Base-by-base conservation (phyloP, 2,329 filamentous ascomycete species). In the Cadophora sp. region DNA sequence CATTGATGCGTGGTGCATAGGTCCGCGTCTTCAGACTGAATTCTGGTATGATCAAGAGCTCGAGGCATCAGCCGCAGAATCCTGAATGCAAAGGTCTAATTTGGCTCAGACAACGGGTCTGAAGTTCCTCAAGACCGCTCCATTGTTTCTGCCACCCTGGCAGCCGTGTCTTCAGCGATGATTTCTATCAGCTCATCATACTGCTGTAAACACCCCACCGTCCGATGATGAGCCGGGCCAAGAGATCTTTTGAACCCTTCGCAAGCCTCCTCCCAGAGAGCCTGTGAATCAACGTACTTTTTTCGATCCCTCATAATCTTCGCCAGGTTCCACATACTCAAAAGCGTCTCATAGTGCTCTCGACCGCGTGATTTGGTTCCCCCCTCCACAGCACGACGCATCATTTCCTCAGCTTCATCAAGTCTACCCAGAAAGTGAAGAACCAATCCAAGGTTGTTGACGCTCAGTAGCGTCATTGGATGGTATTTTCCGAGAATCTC, bases 401-500 rank as follows among this genome's bases (percentile, higher is more conserved):
- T 61, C 40, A 66, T 51, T 11, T 37, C 12, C 46, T 51, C 64
- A 12, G 64, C 64, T 24, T 53, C 26, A n/a, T 53, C 46, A n/a
- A 60, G 27, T 16, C 50, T 27, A n/a, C 24, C 43, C 6, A 51
- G n/a, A 24, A 37, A 26, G 5, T n/a, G n/a, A 16, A 66, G 46
- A 7, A 61, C n/a, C 24, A 55, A 53, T n/a, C 55, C 64, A 31
- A 66, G 43, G 37, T 61, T 37, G 22, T 31, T 50, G 55, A 53
- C 58, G n/a, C n/a, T 50, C 37, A 12, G 5, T 3, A 73, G 64
- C 59, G 68, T 72, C 5, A 24, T n/a, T 4, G 56, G 51, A 69
- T 75, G 62, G 37, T 71, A 67, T 22, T 16, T 40, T 11, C 73
- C 73, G 24, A 73, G 55, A 9, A 66, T 58, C 53, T 50, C 70